Percentiles rank a stretch among this genome's conserved stretches.
phyloP scores from a whole-genome alignment of 257 asterid genomes.

The Fraxinus quadrangulata region DNA sequence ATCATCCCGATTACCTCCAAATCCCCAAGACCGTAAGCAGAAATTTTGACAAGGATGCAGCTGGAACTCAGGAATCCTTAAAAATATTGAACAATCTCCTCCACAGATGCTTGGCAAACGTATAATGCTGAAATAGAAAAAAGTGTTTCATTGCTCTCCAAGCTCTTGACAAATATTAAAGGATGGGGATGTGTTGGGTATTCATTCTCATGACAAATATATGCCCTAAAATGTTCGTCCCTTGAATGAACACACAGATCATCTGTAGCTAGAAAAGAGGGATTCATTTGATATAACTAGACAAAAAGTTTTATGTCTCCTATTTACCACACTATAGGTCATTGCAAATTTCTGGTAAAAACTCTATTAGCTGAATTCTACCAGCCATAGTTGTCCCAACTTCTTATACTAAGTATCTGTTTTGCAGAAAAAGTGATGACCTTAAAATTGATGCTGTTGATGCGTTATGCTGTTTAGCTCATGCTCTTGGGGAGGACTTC shows the following conservation, averaged over 20 bases:
- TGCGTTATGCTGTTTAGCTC: constrained; percentile 94
- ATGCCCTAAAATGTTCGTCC: not conserved
- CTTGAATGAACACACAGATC: not conserved
- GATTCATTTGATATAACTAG: not conserved
- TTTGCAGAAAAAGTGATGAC: constrained; percentile 84
- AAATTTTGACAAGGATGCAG: not conserved
- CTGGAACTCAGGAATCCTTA: not conserved
- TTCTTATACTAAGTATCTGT: constrained; percentile 12
- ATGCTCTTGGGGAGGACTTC: constrained; percentile 96
- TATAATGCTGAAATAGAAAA: not conserved
- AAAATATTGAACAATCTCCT: not conserved
- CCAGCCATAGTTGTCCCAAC: constrained; percentile 6
- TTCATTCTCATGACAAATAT: not conserved
- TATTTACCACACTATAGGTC: not conserved
- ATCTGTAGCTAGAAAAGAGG: not conserved
- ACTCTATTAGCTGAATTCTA: constrained; percentile 20
- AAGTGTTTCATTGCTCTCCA: not conserved
- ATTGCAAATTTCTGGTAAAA: not conserved
- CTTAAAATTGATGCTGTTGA: constrained; percentile 91
- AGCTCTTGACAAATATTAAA: not conserved
- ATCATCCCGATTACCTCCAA: not conserved
- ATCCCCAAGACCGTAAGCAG: not conserved
- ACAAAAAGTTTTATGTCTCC: not conserved
- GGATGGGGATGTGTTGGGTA: not conserved
- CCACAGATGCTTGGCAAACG: not conserved